Conservation (phyloP, 2,329 filamentous ascomycete species). For the Claviceps arundinis region DNA sequence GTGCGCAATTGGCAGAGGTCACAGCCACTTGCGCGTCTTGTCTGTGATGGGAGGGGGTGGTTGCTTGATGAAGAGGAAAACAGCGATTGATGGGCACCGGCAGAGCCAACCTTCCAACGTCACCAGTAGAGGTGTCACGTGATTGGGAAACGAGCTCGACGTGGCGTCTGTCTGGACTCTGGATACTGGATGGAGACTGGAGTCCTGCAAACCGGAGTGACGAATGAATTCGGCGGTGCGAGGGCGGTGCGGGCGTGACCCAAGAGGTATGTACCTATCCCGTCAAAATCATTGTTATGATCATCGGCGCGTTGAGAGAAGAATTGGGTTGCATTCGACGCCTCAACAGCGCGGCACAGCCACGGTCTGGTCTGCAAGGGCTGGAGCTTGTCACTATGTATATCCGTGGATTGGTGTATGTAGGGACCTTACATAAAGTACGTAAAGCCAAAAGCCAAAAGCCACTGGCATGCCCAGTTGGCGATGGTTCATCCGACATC, state of each 20-base stretch:
- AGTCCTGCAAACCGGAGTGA: background rate
- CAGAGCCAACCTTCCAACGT: conserved; percentile 22
- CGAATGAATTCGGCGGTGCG: background rate
- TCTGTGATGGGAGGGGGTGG: conserved; percentile 1
- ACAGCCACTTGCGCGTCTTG: conserved; percentile 6
- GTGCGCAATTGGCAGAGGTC: conserved; percentile 5
- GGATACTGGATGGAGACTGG: background rate
- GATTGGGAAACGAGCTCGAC: conserved; percentile 8
- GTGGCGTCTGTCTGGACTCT: background rate
- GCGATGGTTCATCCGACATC: background rate
- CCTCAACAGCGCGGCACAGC: too few relatives aligned
- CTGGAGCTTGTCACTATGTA: background rate
- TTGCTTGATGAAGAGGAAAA: conserved; percentile 2
- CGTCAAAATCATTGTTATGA: too few relatives aligned
- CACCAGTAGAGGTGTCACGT: conserved; percentile 20
- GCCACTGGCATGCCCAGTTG: too few relatives aligned
- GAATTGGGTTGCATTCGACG: too few relatives aligned
- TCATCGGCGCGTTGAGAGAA: too few relatives aligned
- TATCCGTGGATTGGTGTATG: background rate
- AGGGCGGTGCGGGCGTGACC: too few relatives aligned
- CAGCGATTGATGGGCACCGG: conserved; percentile 9
- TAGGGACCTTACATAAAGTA: too few relatives aligned
- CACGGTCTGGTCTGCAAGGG: background rate
- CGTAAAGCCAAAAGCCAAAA: too few relatives aligned
- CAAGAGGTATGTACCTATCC: too few relatives aligned